Base-by-base conservation (phyloP, 345 rosid genomes). In the Capsella bursapastoris region DNA sequence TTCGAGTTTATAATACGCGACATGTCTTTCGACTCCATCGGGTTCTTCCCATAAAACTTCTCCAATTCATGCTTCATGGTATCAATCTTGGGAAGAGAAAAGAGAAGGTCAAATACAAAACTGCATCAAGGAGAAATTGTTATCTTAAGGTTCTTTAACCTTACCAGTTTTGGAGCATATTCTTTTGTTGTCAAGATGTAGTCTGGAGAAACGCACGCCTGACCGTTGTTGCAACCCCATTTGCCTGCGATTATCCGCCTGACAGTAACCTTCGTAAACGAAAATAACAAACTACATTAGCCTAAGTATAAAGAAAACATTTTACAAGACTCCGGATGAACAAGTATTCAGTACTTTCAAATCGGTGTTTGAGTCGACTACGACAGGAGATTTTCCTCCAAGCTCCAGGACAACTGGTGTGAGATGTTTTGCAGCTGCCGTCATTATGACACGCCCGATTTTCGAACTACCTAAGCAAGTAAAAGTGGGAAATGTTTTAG, bases 391-490 rank as follows among this genome's bases (percentile, higher is more conserved):
- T 78, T 95, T 95, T 73, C 99, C 98, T 78, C 99, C 99, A 49
- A 95, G 97, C 85, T 95, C 99, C 78, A 95, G 77, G 38, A 86
- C 55, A 68, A 95, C 98, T 0, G 99, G 99, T 47, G 99, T 95
- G 22, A 95, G 92, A 83, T 92, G 90, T 84, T 88, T 95, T 9
- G 98, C 96, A 63, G 99, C 99, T 70, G 99, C 98, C 8, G 88
- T 79, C 98, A 92, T 89, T 79, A 95, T 86, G 77, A 92, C 81
- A 35, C 93, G 96, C 32, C 80, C 99, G 59, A 89, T 79, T 83
- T 70, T 86, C 51, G 83, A 86, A 82, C 83, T 87, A 75, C 99
- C 99, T 95, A 83, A 68, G 77, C 71, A 71, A 78, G 52, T 57
- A 59, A 64, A 22, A 55, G 64, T 27, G 41, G 37, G 13, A 5